These are phyloP conservation scores for Suillus ampliporus DNA, from an alignment of 768 basidiomycete genomes.

Conservation along the genomic window DNA sequence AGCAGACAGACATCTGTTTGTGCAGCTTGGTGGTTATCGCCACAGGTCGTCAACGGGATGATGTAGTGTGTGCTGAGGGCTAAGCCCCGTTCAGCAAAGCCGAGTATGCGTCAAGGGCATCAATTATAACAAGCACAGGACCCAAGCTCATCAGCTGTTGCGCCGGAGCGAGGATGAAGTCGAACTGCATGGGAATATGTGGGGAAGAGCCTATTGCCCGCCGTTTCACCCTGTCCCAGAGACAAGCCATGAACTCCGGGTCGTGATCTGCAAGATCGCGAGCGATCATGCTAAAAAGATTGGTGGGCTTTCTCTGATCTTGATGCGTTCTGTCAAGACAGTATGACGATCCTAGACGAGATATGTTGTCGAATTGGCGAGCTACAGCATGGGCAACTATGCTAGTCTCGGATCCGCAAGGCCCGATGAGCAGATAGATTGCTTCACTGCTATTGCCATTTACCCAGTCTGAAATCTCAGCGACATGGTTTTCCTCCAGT, in stretches of 20 bases:
- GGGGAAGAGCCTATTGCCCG: neutral
- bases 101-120: conserved; percentile 31
- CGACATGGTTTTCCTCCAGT: conserved; percentile 14
- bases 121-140: conserved; percentile 32
- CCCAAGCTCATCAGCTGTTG: neutral
- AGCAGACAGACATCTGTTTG: conserved; percentile 38
- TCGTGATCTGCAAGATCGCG: conserved; percentile 25
- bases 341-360: conserved; percentile 24
- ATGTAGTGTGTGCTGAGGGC: conserved; percentile 23
- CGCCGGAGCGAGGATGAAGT: conserved; percentile 6
- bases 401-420: conserved; percentile 21
- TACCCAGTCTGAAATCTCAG: conserved; percentile 23
- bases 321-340: conserved; percentile 17
- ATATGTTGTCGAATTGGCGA: conserved; percentile 9
- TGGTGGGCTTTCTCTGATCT: conserved; percentile 2
- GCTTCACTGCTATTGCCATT: conserved; percentile 6
- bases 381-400: conserved; percentile 20
- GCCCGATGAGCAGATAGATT: conserved; percentile 21
- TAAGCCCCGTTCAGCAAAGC: conserved; percentile 30
- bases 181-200: neutral
- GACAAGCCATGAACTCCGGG: neutral
- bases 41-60: conserved; percentile 38
- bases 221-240: neutral
- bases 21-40: conserved; percentile 20
- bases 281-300: conserved; percentile 27